These are phyloP conservation scores for Aureobasidium musti DNA, from an alignment of 2,329 filamentous ascomycete genomes.

Conservation along the genomic window DNA sequence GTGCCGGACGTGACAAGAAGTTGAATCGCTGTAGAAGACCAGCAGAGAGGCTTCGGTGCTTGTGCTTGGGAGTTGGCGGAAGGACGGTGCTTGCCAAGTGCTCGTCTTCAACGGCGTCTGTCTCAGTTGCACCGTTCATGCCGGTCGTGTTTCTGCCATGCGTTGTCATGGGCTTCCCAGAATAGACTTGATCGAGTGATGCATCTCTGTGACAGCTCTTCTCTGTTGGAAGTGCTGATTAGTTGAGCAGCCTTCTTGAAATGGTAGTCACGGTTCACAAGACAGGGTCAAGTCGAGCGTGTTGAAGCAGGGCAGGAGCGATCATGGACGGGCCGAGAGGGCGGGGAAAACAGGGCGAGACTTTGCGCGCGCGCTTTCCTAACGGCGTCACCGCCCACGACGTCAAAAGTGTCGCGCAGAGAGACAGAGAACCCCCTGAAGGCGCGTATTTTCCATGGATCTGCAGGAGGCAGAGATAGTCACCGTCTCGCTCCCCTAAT, in stretches of 20 bases:
- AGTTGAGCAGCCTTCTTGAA: neutral
- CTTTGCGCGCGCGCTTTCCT: neutral
- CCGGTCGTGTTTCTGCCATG: conserved; percentile 7
- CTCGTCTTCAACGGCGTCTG: conserved; percentile 24
- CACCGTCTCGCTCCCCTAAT: neutral
- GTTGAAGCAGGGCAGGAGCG: neutral
- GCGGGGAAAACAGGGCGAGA: conserved; percentile 5
- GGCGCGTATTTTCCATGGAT: conserved; percentile 26
- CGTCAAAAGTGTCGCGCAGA: conserved; percentile 29
- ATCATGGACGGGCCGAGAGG: conserved; percentile 18
- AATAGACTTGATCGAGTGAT: neutral
- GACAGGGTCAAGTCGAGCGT: neutral
- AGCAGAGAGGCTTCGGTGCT: conserved; percentile 18
- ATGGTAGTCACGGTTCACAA: neutral
- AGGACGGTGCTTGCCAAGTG: conserved; percentile 13
- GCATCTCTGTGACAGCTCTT: neutral
- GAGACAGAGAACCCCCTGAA: conserved; percentile 14
- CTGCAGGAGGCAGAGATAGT: conserved; percentile 6
- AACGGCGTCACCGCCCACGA: conserved; percentile 13
- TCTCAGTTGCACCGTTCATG: conserved; percentile 25
- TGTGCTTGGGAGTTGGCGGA: conserved; percentile 6
- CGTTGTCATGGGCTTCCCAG: neutral
- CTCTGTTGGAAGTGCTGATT: neutral
- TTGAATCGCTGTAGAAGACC: conserved; percentile 25
- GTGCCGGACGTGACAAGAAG: conserved; percentile 13